Conservation (phyloP, 805 yeast genomes). For the Yamadazyma kitorensis region DNA sequence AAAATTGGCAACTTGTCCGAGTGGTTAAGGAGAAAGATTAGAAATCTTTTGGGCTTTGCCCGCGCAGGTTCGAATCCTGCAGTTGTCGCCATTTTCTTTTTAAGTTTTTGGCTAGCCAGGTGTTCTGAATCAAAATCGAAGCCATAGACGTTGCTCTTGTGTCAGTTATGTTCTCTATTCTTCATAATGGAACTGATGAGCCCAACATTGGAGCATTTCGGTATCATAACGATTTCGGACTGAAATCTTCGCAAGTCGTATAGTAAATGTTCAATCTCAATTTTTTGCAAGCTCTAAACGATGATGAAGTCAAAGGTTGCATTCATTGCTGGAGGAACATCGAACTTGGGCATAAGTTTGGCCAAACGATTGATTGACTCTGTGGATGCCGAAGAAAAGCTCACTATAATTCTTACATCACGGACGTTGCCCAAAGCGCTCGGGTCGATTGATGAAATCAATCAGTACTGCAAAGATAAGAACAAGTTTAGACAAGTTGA, state of each 20-base stretch:
- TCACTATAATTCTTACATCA: constrained; percentile 86
- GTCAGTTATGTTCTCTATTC: no score
- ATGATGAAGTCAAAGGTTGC: constrained; percentile 28
- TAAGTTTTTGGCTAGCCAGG: no score
- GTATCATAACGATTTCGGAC: no score
- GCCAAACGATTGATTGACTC: constrained; percentile 75
- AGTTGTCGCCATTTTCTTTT: constrained; percentile 52
- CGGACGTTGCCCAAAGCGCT: constrained; percentile 83
- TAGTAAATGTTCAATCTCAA: no score
- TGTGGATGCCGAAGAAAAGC: constrained; percentile 47
- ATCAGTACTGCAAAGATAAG: constrained; percentile 32
- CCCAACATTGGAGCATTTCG: no score
- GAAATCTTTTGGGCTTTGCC: constrained; percentile 56
- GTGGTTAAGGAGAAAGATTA: constrained; percentile 41
- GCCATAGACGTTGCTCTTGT: no score
- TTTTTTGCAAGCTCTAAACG: no score
- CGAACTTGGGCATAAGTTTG: constrained; percentile 79
- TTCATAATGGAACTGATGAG: no score
- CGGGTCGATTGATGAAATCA: constrained; percentile 63
- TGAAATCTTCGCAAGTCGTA: no score
- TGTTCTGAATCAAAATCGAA: no score
- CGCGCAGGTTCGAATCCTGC: constrained; percentile 67
- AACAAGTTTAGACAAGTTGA: constrained; percentile 61
- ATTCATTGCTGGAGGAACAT: constrained; percentile 42
- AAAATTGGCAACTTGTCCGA: constrained; percentile 41